A percentile compares a stretch with the other conserved stretches of the same genome.
Evolutionary conservation across 129 eudicot species (phyloP).

Genomic region (Saposhnikovia divaricata): DNA sequence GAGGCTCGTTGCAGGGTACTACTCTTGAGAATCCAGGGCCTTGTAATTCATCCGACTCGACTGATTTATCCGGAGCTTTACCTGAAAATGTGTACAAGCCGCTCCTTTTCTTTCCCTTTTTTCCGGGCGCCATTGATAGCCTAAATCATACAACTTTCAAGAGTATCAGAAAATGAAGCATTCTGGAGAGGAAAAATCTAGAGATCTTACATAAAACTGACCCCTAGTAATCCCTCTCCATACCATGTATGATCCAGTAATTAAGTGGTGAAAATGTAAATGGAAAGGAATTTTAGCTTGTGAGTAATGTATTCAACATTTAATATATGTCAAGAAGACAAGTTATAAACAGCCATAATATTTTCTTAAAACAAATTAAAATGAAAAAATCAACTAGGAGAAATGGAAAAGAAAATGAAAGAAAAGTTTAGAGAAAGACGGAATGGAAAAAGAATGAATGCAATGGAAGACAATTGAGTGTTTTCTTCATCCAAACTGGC

Average conservation of each 20-base stretch:
- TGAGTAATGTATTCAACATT: neutral
- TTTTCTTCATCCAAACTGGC: neutral
- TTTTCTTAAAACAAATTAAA: neutral
- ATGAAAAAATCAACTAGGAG: neutral
- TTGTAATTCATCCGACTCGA: neutral
- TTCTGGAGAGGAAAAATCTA: neutral
- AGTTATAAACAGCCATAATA: neutral
- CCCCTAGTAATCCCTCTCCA: conserved; percentile 1
- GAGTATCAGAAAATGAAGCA: neutral
- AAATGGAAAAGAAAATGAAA: neutral
- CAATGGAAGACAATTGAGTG: neutral
- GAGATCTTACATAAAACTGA: neutral
- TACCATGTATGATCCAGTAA: neutral
- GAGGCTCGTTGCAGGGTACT: conserved; percentile 36
- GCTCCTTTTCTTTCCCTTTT: neutral
- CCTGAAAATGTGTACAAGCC: neutral
- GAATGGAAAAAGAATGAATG: neutral
- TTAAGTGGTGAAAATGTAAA: neutral
- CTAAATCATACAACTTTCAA: neutral
- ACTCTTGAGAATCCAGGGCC: conserved; percentile 39
- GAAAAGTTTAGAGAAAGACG: neutral
- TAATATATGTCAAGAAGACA: neutral
- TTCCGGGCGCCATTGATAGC: neutral
- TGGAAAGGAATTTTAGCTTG: neutral
- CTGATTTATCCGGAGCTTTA: neutral